Evolutionary conservation across 2,329 filamentous ascomycete genomes (phyloP), one percentile per base, ranked within the genome.

Genomic region (Aspergillus candidus): DNA sequence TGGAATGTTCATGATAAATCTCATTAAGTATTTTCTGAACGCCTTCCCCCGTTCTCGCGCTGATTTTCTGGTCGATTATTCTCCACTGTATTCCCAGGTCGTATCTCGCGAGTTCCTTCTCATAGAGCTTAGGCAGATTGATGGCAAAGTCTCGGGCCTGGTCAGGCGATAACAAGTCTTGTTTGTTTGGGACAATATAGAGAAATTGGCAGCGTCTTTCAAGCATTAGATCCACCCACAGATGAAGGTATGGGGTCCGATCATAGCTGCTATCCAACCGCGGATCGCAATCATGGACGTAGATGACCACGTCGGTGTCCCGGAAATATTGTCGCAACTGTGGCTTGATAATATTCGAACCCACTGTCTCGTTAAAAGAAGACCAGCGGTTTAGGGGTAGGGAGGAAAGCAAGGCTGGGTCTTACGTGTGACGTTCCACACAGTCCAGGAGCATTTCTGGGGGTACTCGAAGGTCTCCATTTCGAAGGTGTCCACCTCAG

Each of bases 391-490:
- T 5, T 11, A 11, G 14, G 4, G 11, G 2, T 11, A 14, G 15
- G 7, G 11, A 14, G n/a, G 32, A 39, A 39, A 39, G 8, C 29
- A 39, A 18, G 22, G 13, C 6, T 12, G 7, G 1, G n/a, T 13
- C 37, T 8, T 35, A 44, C 42, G 14, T 32, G 32, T 33, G 30
- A 44, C 37, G 32, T 44, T 33, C 36, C 32, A 44, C 13, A 44
- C 17, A 7, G 36, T 40, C 42, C 42, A 44, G 14, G 35, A 15
- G 32, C 42, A 44, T 14, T 33, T 33, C 13, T 15, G 30, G 11
- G 42, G 42, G 32, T 44, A 44, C 10, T 44, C 42, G 3, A 44
- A 15, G 11, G 42, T 44, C 11, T 44, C 42, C 8, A 31, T n/a
- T 31, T 44, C 36, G 22, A 27, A 15, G 11, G 42, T 44, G 12